phyloP scores from a whole-genome alignment of 2,329 filamentous ascomycete genomes.

The Biscogniauxia marginata region DNA sequence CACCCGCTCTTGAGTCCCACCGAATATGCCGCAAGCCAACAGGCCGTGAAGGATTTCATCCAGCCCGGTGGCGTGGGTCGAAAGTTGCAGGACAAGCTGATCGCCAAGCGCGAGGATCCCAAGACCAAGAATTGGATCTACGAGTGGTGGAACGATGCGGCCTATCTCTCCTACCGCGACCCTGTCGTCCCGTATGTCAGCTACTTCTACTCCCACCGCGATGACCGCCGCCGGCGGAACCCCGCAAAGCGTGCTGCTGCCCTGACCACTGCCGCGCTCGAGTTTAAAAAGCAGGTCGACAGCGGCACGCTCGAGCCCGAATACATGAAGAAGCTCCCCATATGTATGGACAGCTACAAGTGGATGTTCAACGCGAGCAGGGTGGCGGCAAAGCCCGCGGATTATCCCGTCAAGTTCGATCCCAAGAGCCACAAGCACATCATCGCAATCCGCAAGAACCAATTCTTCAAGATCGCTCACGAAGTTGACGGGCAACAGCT shows the following conservation, averaged over 20 bases:
- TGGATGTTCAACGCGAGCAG: constrained; percentile 98
- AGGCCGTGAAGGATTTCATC: constrained; percentile 85
- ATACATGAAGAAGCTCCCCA: constrained; percentile 97
- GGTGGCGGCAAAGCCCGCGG: constrained; percentile 76
- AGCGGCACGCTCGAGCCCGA: constrained; percentile 82
- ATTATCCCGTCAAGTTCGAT: constrained; percentile 80
- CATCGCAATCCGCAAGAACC: constrained; percentile 88
- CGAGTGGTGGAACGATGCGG: constrained; percentile 97
- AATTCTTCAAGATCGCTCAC: constrained; percentile 90
- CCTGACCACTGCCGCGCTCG: constrained; percentile 78
- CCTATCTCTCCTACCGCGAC: constrained; percentile 91
- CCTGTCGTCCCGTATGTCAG: constrained; percentile 97
- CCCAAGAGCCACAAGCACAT: constrained; percentile 80
- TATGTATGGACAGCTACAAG: constrained; percentile 97
- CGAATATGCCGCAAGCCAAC: constrained; percentile 72
- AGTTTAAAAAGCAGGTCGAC: constrained; percentile 95
- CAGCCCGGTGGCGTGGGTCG: constrained; percentile 81
- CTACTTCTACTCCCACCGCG: constrained; percentile 98
- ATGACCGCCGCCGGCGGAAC: constrained; percentile 83
- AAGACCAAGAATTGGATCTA: constrained; percentile 89
- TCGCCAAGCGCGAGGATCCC: constrained; percentile 76
- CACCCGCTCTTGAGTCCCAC: constrained; percentile 67
- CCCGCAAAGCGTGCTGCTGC: constrained; percentile 92
- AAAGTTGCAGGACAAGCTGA: constrained; percentile 82
- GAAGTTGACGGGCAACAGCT: constrained; percentile 81